Percentiles rank a stretch among this genome's conserved stretches.
Conservation (phyloP, 2,329 filamentous ascomycete species). For the Cladosporium sp. region DNA sequence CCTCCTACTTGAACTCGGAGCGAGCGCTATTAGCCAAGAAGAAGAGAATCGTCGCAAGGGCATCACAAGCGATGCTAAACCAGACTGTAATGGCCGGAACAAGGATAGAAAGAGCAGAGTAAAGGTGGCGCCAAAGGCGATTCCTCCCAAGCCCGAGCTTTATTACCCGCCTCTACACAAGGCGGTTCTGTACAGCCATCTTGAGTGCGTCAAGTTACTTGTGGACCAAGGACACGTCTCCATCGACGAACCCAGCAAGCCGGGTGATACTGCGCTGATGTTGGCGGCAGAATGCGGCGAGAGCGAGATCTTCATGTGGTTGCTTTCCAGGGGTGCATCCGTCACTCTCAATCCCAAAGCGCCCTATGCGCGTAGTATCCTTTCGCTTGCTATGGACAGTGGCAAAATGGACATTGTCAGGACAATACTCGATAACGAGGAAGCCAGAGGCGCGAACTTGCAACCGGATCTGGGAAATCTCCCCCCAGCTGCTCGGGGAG, state of each 20-base stretch:
- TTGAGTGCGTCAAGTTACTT: conserved; percentile 2
- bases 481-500: not conserved
- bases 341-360: not conserved
- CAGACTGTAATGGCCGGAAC: no score
- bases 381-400: not conserved
- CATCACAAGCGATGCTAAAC: no score
- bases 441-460: not conserved
- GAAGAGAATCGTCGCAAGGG: no score
- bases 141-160: not conserved
- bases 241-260: not conserved
- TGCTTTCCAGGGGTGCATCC: not conserved
- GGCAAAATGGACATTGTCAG: not conserved
- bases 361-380: not conserved
- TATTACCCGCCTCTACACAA: not conserved
- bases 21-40: not conserved
- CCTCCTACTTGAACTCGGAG: not conserved
- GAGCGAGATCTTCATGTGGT: not conserved
- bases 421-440: not conserved
- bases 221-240: not conserved
- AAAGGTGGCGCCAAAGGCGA: no score
- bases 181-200: not conserved
- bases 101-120: no score
- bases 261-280: not conserved
- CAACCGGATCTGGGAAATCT: no score
- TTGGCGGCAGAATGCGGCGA: not conserved